Evolutionary conservation across 306 rosid genomes (phyloP), one percentile per base, ranked within the genome.

Genomic region (Prunus campanulata): DNA sequence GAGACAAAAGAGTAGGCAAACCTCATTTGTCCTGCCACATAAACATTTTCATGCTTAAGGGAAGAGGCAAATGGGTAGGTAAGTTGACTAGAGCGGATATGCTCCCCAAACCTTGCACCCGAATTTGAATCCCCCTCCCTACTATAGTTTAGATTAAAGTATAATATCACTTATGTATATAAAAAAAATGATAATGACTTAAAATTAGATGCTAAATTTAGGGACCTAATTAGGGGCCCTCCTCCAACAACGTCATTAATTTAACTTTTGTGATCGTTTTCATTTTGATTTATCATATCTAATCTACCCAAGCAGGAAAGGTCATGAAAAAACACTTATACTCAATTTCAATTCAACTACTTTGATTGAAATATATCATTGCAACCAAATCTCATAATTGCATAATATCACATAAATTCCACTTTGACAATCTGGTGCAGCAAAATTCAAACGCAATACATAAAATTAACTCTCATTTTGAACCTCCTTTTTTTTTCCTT

Each of bases 21-120:
- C 1, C 7, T 32, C 39, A 32, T 32, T 32, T 32, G 1, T 0
- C 39, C 0, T 32, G 1, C 0, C 7, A 32, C 1, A 32, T 32
- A 0, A 32, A 0, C 7, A 32, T 32, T 32, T 32, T 32, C 39
- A 32, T 32, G 7, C 39, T 5, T 2, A 32, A 5, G 1, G 0
- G 1, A 32, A 5, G 1, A 5, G 39, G 7, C 39, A 32, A 5
- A 32, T 5, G 39, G 7, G 7, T 1, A 32, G 39, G 0, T 6
- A 32, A 32, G 0, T 32, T 32, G 39, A 5, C 42, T 35, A 35
- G 42, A 35, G 42, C 42, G 42, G 8, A 35, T 35, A 6, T 35
- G 8, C 1, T 32, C 39, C 7, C 6, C 7, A 0, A 32, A 32
- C 35, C 5, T 1, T 30, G 6, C 39, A 5, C 8, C 0, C 1